A percentile compares a stretch with the other conserved stretches of the same genome.
Evolutionary conservation across 2,329 filamentous ascomycete genomes (phyloP).

Genomic region (Elsinoe necatrix): DNA sequence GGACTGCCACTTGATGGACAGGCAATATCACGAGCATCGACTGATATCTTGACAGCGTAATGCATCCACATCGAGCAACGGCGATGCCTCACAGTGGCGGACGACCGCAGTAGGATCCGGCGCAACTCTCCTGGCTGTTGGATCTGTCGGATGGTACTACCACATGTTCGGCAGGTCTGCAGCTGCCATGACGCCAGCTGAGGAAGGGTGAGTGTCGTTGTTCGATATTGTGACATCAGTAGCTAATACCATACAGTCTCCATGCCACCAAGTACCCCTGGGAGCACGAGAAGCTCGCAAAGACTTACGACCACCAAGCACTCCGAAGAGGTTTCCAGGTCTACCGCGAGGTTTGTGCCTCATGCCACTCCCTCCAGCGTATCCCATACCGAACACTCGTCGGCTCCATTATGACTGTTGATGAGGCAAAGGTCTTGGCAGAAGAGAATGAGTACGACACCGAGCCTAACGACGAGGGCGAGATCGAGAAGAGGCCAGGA

Average conservation of each 20-base stretch:
- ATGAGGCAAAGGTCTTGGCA: slow-evolving; percentile 94
- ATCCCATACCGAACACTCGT: slow-evolving; percentile 90
- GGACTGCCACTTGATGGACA: not conserved
- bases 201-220: slow-evolving; percentile 83
- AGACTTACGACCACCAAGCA: slow-evolving; percentile 96
- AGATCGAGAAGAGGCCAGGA: slow-evolving; percentile 96
- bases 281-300: slow-evolving; percentile 85
- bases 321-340: slow-evolving; percentile 99
- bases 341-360: slow-evolving; percentile 95
- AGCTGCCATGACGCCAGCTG: slow-evolving; percentile 81
- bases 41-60: slow-evolving; percentile 39
- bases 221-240: not conserved
- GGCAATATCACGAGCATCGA: slow-evolving; percentile 18
- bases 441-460: slow-evolving; percentile 98
- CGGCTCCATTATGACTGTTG: slow-evolving; percentile 84
- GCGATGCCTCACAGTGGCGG: slow-evolving; percentile 63
- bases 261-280: slow-evolving; percentile 89
- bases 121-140: slow-evolving; percentile 77
- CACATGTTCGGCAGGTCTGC: slow-evolving; percentile 86
- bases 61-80: slow-evolving; percentile 62
- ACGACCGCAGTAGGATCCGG: slow-evolving; percentile 79
- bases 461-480: slow-evolving; percentile 95
- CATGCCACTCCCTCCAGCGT: slow-evolving; percentile 92
- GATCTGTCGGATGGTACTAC: slow-evolving; percentile 94
- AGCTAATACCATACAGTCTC: slow-evolving; percentile 52